Evolutionary conservation across 1,284 basidiomycete species (phyloP).

Genomic region (Waitea zeae): DNA sequence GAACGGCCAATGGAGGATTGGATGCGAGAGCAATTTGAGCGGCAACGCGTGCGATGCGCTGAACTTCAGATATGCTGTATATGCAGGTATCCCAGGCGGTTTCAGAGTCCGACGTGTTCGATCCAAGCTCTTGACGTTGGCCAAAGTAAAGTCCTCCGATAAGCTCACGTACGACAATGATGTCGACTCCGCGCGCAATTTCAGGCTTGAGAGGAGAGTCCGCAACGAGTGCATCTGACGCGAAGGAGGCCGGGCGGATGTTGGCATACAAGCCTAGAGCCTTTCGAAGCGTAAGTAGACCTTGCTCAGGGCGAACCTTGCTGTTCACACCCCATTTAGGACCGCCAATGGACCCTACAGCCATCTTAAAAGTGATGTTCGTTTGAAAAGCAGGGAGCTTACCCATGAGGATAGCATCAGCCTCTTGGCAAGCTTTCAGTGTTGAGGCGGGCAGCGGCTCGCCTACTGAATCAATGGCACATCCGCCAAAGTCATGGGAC

Average conservation of each 20-base stretch:
- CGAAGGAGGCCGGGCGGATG: constrained; percentile 93
- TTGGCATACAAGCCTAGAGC: constrained; percentile 92
- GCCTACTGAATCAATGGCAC: constrained; percentile 79
- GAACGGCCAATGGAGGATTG: constrained; percentile 77
- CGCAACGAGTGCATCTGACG: constrained; percentile 76
- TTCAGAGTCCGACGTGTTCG: constrained; percentile 36
- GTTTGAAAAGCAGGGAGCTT: constrained; percentile 10
- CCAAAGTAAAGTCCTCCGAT: constrained; percentile 94
- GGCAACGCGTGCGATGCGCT: constrained; percentile 92
- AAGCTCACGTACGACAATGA: constrained; percentile 92
- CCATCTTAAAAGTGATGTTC: constrained; percentile 3
- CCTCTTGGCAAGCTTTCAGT: constrained; percentile 71
- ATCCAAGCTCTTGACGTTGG: constrained; percentile 75
- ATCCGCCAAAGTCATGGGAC: constrained; percentile 78
- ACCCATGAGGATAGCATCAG: constrained; percentile 91
- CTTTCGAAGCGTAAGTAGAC: constrained; percentile 86
- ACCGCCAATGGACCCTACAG: constrained; percentile 81
- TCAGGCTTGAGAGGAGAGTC: constrained; percentile 89
- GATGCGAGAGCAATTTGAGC: constrained; percentile 79
- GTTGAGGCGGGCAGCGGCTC: constrained; percentile 79
- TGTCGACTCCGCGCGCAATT: constrained; percentile 74
- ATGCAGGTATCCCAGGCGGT: constrained; percentile 84
- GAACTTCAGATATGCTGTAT: constrained; percentile 84
- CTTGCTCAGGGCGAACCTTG: constrained; percentile 90
- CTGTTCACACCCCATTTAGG: constrained; percentile 94